Base-by-base conservation (phyloP, 78 protist species). In the Cavenderia fasciculata region DNA sequence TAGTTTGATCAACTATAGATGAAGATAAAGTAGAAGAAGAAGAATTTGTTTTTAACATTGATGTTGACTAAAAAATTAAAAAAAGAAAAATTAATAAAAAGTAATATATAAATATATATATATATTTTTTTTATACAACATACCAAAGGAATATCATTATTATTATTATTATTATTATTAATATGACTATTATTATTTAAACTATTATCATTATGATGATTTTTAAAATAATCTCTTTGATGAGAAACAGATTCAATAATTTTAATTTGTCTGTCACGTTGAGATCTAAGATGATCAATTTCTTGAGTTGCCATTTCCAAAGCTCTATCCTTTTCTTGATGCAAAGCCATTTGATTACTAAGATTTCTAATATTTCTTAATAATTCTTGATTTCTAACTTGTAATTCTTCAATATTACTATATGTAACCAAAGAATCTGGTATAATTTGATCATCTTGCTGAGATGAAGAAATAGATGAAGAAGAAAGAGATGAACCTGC, bases 341-440 rank as follows among this genome's bases (percentile, higher is more conserved):
- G 71, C 8, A 27, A n/a, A 40, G 72, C 47, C 16, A 68, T 12
- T 2, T 66, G 52, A 21, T 82, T 66, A 36, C 25, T 1, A 44
- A 82, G 74, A 12, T n/a, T 29, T 65, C 90, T 65, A 38, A 68
- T 54, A 33, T 68, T 59, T 65, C 71, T 65, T 1, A 82, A 29
- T 0, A 82, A 31, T 18, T 66, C 90, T 68, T 68, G 77, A 44
- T 82, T 82, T 68, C 71, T 82, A 10, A 68, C 21, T 49, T 82
- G 90, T 27, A 82, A 46, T 4, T 82, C 90, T 40, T 82, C 90
- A 43, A 82, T 82, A 14, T 68, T 82, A 29, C 46, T 25, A 56
- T 68, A 82, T 1, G 90, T 82, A 6, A 82, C 44, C 4, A 82
- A 54, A 19, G 78, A 68, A 33, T 82, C 90, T 43, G 90, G 90